Evolutionary conservation across 2,329 filamentous ascomycete genomes (phyloP).

Genomic region (Mycogone perniciosa): DNA sequence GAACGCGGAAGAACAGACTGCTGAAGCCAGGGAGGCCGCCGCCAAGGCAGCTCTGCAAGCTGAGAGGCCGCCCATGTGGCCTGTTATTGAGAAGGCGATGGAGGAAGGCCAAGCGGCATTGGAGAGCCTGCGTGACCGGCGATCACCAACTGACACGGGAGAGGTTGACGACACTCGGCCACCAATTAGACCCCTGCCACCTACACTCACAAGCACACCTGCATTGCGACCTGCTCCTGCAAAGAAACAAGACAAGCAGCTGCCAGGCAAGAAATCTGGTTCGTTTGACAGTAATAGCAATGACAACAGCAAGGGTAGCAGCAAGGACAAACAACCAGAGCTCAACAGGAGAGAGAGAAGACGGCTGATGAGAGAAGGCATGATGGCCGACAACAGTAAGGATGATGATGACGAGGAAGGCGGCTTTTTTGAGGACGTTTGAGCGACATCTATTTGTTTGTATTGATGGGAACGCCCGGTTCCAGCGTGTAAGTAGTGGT

Average conservation of each 20-base stretch:
- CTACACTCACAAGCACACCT: neutral
- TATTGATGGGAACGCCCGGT: neutral
- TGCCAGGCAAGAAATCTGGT: constrained; percentile 15
- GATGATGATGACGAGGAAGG: constrained; percentile 46
- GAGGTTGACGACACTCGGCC: constrained; percentile 6
- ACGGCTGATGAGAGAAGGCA: constrained; percentile 28
- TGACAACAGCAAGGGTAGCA: constrained; percentile 14
- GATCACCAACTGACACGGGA: constrained; percentile 17
- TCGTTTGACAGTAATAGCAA: constrained; percentile 17
- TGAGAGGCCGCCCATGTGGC: constrained; percentile 59
- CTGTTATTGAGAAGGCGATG: constrained; percentile 58
- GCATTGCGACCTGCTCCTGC: neutral
- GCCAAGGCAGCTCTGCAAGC: constrained; percentile 39
- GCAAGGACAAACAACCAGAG: constrained; percentile 20
- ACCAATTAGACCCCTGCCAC: constrained; percentile 6
- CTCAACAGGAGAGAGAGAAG: constrained; percentile 33
- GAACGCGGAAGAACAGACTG: constrained; percentile 34
- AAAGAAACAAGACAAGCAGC: constrained; percentile 17
- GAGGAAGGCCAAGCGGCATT: constrained; percentile 46
- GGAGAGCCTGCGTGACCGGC: constrained; percentile 50
- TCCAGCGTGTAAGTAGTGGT: too few relatives aligned
- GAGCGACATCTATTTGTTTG: neutral
- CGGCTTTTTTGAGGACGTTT: constrained; percentile 49
- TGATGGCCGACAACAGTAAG: constrained; percentile 28
- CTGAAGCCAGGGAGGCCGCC: constrained; percentile 31